A percentile compares a stretch with the other conserved stretches of the same genome.
Evolutionary conservation across 2,329 filamentous ascomycete species (phyloP).

Genomic region (Neonectria neomacrospora): DNA sequence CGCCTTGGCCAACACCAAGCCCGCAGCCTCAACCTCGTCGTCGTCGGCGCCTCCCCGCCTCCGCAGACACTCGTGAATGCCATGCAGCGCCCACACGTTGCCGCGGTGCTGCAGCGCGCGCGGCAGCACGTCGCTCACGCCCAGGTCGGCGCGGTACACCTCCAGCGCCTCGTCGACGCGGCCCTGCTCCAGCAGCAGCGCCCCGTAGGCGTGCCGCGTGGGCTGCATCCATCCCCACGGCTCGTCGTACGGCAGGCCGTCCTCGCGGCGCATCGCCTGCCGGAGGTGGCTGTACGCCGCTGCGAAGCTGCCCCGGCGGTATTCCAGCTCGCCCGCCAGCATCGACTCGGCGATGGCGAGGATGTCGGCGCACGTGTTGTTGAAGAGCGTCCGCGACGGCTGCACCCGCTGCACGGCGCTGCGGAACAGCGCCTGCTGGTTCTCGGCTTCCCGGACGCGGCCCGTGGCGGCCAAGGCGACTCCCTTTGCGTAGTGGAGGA

Average conservation of each 20-base stretch:
- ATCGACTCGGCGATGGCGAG: conserved; percentile 71
- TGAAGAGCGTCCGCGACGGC: conserved; percentile 63
- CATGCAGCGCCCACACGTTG: conserved; percentile 81
- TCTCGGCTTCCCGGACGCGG: conserved; percentile 63
- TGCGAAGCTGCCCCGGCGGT: conserved; percentile 69
- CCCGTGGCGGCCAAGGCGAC: conserved; percentile 72
- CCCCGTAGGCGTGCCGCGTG: conserved; percentile 75
- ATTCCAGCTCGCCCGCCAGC: conserved; percentile 79
- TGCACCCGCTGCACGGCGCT: conserved; percentile 65
- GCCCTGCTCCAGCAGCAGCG: conserved; percentile 74
- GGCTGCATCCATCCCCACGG: conserved; percentile 87
- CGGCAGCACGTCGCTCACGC: conserved; percentile 68
- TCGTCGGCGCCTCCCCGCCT: conserved; percentile 59
- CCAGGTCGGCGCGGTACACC: conserved; percentile 72
- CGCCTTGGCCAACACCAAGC: background rate
- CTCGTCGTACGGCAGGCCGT: conserved; percentile 74
- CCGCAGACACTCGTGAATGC: conserved; percentile 75
- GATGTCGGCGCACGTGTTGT: conserved; percentile 61
- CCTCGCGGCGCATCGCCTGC: conserved; percentile 67
- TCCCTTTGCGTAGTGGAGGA: conserved; percentile 75
- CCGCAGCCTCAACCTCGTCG: background rate
- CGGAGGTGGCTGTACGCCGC: conserved; percentile 69
- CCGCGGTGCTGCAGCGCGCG: conserved; percentile 74
- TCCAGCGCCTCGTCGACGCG: conserved; percentile 63
- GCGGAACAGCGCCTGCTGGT: conserved; percentile 62